Percentiles rank a stretch among this genome's conserved stretches.
Evolutionary conservation across 2,329 filamentous ascomycete genomes (phyloP).

Genomic region (Colletotrichum navitas): DNA sequence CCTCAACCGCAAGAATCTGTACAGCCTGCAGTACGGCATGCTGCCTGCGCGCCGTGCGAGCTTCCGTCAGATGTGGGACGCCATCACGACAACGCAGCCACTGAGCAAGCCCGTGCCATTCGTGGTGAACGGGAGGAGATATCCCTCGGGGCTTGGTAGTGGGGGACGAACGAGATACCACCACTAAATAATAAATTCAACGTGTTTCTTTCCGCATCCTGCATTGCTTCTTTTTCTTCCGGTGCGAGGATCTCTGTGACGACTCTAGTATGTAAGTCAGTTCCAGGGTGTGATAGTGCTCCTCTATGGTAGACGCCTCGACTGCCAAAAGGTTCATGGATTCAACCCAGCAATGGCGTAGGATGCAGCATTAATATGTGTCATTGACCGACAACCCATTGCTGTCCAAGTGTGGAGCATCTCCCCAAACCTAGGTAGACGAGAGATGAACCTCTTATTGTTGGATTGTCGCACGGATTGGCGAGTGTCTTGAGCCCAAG

Average conservation of each 20-base stretch:
- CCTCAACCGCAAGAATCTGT: slow-evolving; percentile 93
- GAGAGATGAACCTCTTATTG: too few species aligned
- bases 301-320: too few species aligned
- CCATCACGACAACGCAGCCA: slow-evolving; percentile 67
- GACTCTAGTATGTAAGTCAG: slow-evolving; percentile 28
- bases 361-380: too few species aligned
- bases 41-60: slow-evolving; percentile 84
- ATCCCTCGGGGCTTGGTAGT: slow-evolving; percentile 35
- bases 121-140: slow-evolving; percentile 49
- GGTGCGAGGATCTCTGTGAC: neutral
- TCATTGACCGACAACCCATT: too few species aligned
- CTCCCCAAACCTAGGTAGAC: neutral
- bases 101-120: slow-evolving; percentile 59
- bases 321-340: too few species aligned
- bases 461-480: neutral
- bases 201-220: neutral
- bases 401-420: neutral
- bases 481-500: neutral
- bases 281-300: too few species aligned
- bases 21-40: slow-evolving; percentile 98
- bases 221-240: neutral
- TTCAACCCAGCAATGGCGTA: too few species aligned
- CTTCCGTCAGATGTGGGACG: slow-evolving; percentile 87
- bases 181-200: slow-evolving; percentile 42
- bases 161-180: slow-evolving; percentile 42